phyloP scores from a whole-genome alignment of 176 grass and related monocot genomes.

The Eleusine indica region DNA sequence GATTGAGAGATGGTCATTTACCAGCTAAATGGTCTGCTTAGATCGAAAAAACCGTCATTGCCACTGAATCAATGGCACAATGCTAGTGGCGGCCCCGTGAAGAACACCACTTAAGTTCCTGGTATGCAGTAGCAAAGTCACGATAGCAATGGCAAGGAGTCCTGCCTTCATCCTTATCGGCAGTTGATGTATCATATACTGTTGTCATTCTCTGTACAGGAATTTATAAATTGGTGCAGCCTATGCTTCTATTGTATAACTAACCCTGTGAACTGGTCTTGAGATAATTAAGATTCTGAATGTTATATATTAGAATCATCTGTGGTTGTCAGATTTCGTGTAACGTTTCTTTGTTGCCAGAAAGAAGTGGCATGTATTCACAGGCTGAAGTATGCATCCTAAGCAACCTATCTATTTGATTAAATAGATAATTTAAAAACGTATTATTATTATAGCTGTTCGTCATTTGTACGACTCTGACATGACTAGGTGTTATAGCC shows the following conservation, averaged over 20 bases:
- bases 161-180: background rate
- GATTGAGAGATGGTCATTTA: slow-evolving; percentile 17
- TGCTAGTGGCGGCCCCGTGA: background rate
- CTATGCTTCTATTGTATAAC: background rate
- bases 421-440: no score
- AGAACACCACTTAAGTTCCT: slow-evolving; percentile 17
- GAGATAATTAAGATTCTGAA: background rate
- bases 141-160: background rate
- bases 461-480: no score
- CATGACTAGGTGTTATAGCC: no score
- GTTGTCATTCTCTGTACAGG: slow-evolving; percentile 35
- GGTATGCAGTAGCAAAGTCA: slow-evolving; percentile 12
- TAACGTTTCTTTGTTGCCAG: background rate
- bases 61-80: background rate
- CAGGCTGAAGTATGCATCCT: no score
- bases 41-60: background rate
- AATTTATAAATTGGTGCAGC: background rate
- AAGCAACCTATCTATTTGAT: no score
- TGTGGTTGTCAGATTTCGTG: background rate
- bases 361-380: background rate
- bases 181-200: background rate
- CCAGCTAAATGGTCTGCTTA: background rate
- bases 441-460: no score
- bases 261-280: background rate
- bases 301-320: slow-evolving; percentile 2